Percentiles rank a stretch among this genome's conserved stretches.
Evolutionary conservation across 495 filamentous ascomycete genomes (phyloP).

Genomic region (Aspergillus sclerotioniger): DNA sequence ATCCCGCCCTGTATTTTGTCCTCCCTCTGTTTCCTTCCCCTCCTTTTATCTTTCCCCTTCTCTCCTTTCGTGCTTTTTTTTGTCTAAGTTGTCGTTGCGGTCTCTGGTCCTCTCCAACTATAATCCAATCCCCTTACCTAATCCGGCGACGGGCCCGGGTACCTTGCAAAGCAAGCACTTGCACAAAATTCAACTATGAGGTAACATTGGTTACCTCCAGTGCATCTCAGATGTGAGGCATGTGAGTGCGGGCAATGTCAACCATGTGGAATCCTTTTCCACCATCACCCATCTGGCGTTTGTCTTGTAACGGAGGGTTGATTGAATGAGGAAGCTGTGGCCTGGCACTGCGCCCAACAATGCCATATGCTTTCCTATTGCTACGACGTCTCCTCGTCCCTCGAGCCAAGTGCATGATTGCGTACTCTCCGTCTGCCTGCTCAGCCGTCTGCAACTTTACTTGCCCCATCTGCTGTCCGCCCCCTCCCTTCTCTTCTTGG

Average conservation of each 20-base stretch:
- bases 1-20: not conserved
- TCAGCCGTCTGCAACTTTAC: not conserved
- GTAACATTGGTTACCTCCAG: not conserved
- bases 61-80: not conserved
- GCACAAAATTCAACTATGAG: not conserved
- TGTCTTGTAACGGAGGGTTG: not conserved
- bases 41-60: not conserved
- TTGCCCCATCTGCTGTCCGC: not conserved
- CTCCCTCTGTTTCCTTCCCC: not conserved
- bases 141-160: not conserved
- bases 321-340: not conserved
- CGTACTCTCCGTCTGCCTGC: not conserved
- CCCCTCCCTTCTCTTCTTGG: not conserved
- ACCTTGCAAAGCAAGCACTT: not conserved
- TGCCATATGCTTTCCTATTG: not conserved
- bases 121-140: not conserved
- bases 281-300: not conserved
- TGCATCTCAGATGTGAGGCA: conserved; percentile 1
- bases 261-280: not conserved
- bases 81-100: not conserved
- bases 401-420: conserved; percentile 1
- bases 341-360: not conserved
- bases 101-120: not conserved
- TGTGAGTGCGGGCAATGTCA: not conserved
- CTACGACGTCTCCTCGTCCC: not conserved